Percentiles rank a stretch among this genome's conserved stretches.
These are phyloP conservation scores for Tillandsia leiboldiana DNA, from an alignment of 176 grass and related monocot species.

Conservation along the genomic window DNA sequence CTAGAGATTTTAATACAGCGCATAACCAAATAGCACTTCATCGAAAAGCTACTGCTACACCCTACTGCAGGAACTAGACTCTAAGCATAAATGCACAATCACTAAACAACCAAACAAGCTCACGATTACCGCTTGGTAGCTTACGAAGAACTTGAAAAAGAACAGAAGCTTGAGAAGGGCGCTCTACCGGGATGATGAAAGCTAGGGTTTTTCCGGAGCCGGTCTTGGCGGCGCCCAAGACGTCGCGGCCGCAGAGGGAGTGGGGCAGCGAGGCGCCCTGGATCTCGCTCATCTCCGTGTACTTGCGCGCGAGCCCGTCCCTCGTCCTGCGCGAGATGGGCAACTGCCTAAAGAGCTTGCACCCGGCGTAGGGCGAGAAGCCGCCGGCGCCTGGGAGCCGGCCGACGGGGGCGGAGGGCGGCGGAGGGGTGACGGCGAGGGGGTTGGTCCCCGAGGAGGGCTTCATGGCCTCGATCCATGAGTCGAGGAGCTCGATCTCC, in stretches of 20 bases:
- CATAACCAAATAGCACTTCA: too few relatives aligned
- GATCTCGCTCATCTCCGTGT: slow-evolving; percentile 81
- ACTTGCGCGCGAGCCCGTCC: slow-evolving; percentile 40
- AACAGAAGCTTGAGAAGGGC: not conserved
- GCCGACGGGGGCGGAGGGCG: slow-evolving; percentile 2
- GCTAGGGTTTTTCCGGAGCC: slow-evolving; percentile 90
- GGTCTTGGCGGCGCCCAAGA: slow-evolving; percentile 85
- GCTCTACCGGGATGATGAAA: slow-evolving; percentile 69
- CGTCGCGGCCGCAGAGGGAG: slow-evolving; percentile 65
- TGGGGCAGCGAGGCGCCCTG: slow-evolving; percentile 80
- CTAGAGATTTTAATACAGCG: too few relatives aligned
- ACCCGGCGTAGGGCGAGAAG: slow-evolving; percentile 45
- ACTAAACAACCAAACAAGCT: too few relatives aligned
- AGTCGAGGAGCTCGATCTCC: slow-evolving; percentile 59
- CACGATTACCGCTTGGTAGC: not conserved
- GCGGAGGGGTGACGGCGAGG: slow-evolving; percentile 23
- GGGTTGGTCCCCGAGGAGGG: slow-evolving; percentile 52
- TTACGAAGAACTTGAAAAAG: not conserved
- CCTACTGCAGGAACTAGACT: too few relatives aligned
- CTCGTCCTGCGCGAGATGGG: slow-evolving; percentile 67
- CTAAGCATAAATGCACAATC: too few relatives aligned
- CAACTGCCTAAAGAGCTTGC: slow-evolving; percentile 57
- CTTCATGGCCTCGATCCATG: slow-evolving; percentile 74
- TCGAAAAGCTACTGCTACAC: too few relatives aligned
- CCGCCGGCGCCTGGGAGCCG: not conserved